Evolutionary conservation across 352 stramenopile species (phyloP), one percentile per base, ranked within the genome.

Genomic region (Blastocystis sp.): DNA sequence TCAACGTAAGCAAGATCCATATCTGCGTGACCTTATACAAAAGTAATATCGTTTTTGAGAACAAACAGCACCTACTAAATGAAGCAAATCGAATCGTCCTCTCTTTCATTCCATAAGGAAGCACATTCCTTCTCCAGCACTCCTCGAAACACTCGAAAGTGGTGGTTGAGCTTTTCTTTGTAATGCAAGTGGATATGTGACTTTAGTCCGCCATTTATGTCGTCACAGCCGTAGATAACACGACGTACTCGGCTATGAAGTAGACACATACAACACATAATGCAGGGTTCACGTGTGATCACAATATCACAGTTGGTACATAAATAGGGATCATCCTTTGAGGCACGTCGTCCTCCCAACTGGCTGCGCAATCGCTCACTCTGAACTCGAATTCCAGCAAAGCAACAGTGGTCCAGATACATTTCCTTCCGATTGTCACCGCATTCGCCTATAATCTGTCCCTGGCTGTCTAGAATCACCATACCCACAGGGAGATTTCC

Each of bases 191-290:
- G 53, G 1, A 62, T 65, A n/a, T 85, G 73, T 13, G 43, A 66
- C 11, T 85, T 85, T 18, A 85, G 20, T 34, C 73, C 45, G 20
- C 73, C 73, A 39, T 85, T 59, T 26, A 3, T 11, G 30, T 85
- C 73, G 68, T 85, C 73, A 85, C 73, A 85, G 9, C 73, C 73
- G 26, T 85, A 85, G 26, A 85, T 47, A 1, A 85, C 73, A 11
- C 56, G 56, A 68, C 73, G 73, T 9, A 85, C 73, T 50, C 73
- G 73, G 20, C 73, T 85, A 37, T 85, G 73, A 30, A 85, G 53
- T 11, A 85, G 53, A 68, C 73, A 85, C 73, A 85, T 85, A 43
- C 45, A 66, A 30, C 73, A 85, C 73, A 85, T 85, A 8, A 85
- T 45, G 47, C 73, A 85, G 1, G 73, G 73, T 43, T 85, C 73